Conservation (phyloP, 768 basidiomycete species). For the Leucogyrophana mollusca region DNA sequence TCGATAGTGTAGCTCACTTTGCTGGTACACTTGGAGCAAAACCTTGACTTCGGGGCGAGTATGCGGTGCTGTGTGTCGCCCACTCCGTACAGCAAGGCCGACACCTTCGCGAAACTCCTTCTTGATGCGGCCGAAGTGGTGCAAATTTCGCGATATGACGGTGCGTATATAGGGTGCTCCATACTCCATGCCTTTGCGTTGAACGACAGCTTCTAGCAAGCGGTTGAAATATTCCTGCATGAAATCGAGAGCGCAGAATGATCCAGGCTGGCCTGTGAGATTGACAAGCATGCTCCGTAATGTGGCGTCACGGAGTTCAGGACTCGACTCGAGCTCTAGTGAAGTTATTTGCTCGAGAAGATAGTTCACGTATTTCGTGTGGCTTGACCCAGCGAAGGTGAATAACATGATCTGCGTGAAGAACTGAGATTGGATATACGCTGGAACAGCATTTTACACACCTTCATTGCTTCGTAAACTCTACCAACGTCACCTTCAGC, state of each 20-base stretch:
- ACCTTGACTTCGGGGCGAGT: slow-evolving; percentile 5
- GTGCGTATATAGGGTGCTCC: slow-evolving; percentile 26
- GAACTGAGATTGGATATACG: not conserved
- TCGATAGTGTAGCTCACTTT: slow-evolving; percentile 16
- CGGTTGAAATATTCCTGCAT: slow-evolving; percentile 34
- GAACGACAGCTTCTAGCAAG: slow-evolving; percentile 26
- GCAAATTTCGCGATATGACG: slow-evolving; percentile 28
- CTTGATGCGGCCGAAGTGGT: slow-evolving; percentile 31
- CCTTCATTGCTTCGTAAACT: slow-evolving; percentile 32
- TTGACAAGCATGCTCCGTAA: slow-evolving; percentile 29
- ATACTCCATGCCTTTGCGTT: slow-evolving; percentile 26
- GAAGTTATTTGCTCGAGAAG: slow-evolving; percentile 28
- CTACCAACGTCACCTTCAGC: slow-evolving; percentile 34
- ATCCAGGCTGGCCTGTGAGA: slow-evolving; percentile 20
- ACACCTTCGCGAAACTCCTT: slow-evolving; percentile 23
- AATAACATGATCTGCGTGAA: slow-evolving; percentile 26
- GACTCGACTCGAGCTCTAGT: slow-evolving; percentile 30
- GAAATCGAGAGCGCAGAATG: slow-evolving; percentile 25
- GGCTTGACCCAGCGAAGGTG: slow-evolving; percentile 32
- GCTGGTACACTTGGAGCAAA: slow-evolving; percentile 17
- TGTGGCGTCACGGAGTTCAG: slow-evolving; percentile 14
- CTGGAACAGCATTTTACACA: slow-evolving; percentile 1
- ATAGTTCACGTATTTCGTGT: slow-evolving; percentile 32
- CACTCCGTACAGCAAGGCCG: slow-evolving; percentile 14
- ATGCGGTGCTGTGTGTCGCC: slow-evolving; percentile 21